Percentiles rank a stretch among this genome's conserved stretches.
phyloP scores from a whole-genome alignment of 2,329 filamentous ascomycete genomes.

The Helotiales sp. region DNA sequence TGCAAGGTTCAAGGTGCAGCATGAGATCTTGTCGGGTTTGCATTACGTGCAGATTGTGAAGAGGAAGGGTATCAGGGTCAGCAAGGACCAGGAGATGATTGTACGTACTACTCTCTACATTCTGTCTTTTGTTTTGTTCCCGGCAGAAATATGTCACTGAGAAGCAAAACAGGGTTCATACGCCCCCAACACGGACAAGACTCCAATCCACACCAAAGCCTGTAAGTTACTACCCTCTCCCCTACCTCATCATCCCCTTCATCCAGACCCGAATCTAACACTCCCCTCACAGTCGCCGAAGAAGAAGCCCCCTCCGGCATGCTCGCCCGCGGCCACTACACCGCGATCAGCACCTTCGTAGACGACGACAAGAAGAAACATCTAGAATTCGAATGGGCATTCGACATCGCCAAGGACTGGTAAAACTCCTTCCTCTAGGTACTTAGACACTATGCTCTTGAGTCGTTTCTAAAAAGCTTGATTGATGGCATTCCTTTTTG shows the following conservation, averaged over 20 bases:
- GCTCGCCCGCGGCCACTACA: slow-evolving; percentile 88
- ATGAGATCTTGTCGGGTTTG: slow-evolving; percentile 91
- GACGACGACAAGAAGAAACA: slow-evolving; percentile 94
- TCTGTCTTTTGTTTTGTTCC: background rate
- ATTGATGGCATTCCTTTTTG: background rate
- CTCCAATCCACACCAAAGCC: slow-evolving; percentile 84
- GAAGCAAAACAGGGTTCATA: slow-evolving; percentile 74
- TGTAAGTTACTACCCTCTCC: slow-evolving; percentile 69
- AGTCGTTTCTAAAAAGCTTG: background rate
- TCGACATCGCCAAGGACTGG: slow-evolving; percentile 98
- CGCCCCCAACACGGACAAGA: slow-evolving; percentile 88
- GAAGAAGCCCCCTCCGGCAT: slow-evolving; percentile 94
- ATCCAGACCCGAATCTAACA: slow-evolving; percentile 14
- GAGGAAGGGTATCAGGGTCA: slow-evolving; percentile 82
- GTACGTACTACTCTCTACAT: slow-evolving; percentile 60
- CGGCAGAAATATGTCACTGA: slow-evolving; percentile 23
- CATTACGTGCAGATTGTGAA: slow-evolving; percentile 97
- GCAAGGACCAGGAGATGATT: slow-evolving; percentile 98
- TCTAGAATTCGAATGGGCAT: slow-evolving; percentile 92
- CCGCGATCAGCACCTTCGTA: slow-evolving; percentile 85
- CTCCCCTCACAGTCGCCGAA: slow-evolving; percentile 68
- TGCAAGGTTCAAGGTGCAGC: slow-evolving; percentile 92
- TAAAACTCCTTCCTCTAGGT: too few relatives aligned
- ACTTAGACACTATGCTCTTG: too few relatives aligned
- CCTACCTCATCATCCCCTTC: background rate